Evolutionary conservation across 164 flowering plant species (phyloP).

Genomic region (Kalanchoe fedtschenkoi): DNA sequence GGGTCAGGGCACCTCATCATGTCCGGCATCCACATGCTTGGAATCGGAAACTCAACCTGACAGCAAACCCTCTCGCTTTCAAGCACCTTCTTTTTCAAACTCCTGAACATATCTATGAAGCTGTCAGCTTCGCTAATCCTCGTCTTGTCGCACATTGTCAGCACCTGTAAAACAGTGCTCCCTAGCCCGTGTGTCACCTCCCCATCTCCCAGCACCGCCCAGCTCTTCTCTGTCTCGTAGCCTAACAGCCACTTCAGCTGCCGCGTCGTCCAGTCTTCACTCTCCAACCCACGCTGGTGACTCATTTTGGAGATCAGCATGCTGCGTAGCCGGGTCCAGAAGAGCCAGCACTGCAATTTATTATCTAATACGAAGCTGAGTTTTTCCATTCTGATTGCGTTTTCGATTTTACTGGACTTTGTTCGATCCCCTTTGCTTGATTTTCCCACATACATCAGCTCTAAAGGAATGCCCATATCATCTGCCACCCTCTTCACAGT

Average conservation of each 20-base stretch:
- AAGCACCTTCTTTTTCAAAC: too few relatives aligned
- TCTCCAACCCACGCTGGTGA: slow-evolving; percentile 4
- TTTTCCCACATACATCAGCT: slow-evolving; percentile 52
- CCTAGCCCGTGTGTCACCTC: not conserved
- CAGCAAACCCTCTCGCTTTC: too few relatives aligned
- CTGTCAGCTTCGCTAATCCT: too few relatives aligned
- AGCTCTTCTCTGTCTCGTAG: not conserved
- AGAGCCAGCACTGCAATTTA: slow-evolving; percentile 33
- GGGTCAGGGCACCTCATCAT: too few relatives aligned
- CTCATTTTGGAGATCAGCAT: slow-evolving; percentile 48
- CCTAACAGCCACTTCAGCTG: not conserved
- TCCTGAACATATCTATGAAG: too few relatives aligned
- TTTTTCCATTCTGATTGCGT: slow-evolving; percentile 13
- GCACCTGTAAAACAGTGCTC: not conserved
- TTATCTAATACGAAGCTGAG: slow-evolving; percentile 33
- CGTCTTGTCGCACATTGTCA: too few relatives aligned
- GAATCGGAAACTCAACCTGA: too few relatives aligned
- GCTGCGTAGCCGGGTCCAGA: slow-evolving; percentile 65
- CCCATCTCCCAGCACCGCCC: not conserved
- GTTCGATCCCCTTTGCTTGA: slow-evolving; percentile 23
- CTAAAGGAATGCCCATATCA: slow-evolving; percentile 15
- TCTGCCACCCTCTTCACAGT: slow-evolving; percentile 18
- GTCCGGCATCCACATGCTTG: too few relatives aligned
- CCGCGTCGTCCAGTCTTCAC: not conserved
- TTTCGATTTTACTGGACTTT: slow-evolving; percentile 12